Conservation (phyloP, 345 rosid species). For the Corchorus capsularis region DNA sequence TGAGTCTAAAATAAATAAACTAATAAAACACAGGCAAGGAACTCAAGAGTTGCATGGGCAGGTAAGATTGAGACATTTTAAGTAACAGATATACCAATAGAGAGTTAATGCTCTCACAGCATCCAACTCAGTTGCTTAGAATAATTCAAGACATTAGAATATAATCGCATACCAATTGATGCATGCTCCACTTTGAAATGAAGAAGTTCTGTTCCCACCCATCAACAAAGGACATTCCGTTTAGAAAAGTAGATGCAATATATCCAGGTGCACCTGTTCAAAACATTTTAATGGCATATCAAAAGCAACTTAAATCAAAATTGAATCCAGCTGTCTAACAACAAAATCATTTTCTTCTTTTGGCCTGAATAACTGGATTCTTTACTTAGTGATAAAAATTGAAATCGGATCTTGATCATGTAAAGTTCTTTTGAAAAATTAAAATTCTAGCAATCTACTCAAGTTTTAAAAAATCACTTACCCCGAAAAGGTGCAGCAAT, state of each 20-base stretch:
- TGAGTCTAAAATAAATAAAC: not conserved
- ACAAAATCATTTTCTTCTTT: not conserved
- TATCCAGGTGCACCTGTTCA: constrained; percentile 92
- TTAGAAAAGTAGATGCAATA: constrained; percentile 74
- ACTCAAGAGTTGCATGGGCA: not conserved
- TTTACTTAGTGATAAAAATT: not conserved
- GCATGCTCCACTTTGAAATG: constrained; percentile 99
- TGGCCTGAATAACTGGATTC: not conserved
- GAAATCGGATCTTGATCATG: not conserved
- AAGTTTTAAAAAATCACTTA: constrained; percentile 27
- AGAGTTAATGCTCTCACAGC: constrained; percentile 4
- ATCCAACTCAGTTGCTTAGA: constrained; percentile 17
- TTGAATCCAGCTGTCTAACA: not conserved
- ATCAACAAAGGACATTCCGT: constrained; percentile 94
- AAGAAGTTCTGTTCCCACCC: constrained; percentile 98
- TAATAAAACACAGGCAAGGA: constrained; percentile 4
- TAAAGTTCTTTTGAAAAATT: not conserved
- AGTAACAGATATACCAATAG: not conserved
- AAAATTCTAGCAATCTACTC: not conserved
- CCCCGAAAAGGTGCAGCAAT: constrained; percentile 95
- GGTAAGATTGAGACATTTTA: not conserved
- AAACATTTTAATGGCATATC: constrained; percentile 8
- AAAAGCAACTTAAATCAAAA: constrained; percentile 1
- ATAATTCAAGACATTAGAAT: not conserved
- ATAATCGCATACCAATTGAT: constrained; percentile 69